phyloP scores from a whole-genome alignment of 1,284 basidiomycete genomes.

The Malassezia japonica region DNA sequence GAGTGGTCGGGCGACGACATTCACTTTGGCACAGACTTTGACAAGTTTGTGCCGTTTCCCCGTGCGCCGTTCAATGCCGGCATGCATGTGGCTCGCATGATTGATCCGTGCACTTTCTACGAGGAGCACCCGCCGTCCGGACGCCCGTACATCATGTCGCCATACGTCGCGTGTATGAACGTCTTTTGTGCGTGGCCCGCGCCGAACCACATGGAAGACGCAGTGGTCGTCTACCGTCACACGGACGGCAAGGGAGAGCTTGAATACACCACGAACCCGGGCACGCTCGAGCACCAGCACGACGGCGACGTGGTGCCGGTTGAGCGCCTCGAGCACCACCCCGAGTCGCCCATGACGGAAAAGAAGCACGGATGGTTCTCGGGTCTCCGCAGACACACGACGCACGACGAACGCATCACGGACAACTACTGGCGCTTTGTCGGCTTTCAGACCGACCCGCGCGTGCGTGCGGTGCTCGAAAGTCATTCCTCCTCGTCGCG shows the following conservation, averaged over 20 bases:
- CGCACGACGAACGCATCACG: conserved; percentile 39
- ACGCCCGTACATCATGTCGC: conserved; percentile 51
- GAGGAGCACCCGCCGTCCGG: conserved; percentile 46
- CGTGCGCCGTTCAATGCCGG: conserved; percentile 49
- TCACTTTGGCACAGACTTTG: conserved; percentile 43
- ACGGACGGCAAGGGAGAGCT: conserved; percentile 16
- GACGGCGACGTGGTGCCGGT: conserved; percentile 48
- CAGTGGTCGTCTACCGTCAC: conserved; percentile 46
- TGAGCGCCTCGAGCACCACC: conserved; percentile 30
- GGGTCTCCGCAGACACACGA: conserved; percentile 17
- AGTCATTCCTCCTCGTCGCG: conserved; percentile 17
- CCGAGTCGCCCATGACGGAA: conserved; percentile 17
- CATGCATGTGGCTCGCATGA: conserved; percentile 49
- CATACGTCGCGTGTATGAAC: conserved; percentile 50
- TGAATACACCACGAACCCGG: conserved; percentile 14
- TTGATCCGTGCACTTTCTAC: conserved; percentile 48
- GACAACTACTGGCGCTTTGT: conserved; percentile 50
- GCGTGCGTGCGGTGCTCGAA: conserved; percentile 32
- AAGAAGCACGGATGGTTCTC: conserved; percentile 35
- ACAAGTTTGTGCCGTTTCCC: conserved; percentile 43
- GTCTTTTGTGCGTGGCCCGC: conserved; percentile 50
- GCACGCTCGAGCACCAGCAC: conserved; percentile 23
- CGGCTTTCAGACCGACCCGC: conserved; percentile 42
- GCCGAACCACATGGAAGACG: conserved; percentile 42
- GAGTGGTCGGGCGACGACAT: conserved; percentile 34